Evolutionary conservation across 2,329 filamentous ascomycete genomes (phyloP), one percentile per base, ranked within the genome.

Genomic region (Aureobasidium sp.): DNA sequence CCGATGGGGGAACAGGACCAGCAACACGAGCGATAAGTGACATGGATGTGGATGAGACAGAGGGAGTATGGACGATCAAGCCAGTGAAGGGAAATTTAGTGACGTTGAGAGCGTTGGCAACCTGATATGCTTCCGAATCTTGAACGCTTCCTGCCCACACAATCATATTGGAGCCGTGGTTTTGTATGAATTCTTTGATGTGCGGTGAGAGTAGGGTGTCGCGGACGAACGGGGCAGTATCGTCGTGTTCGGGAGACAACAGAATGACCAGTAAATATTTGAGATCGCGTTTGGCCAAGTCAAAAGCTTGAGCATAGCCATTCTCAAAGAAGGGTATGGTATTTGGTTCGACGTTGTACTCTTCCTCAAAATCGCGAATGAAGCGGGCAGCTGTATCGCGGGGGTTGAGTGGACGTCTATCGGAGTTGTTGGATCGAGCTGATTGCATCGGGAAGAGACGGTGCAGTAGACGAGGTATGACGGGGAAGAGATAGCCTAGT

Each of bases 121-220:
- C 91, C 73, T 97, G 91, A 74, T 95, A 97, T 5, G 93, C 90
- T 76, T 99, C 94, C 3, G 91, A 88, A 72, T 99, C 94, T 66
- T 91, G 85, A 0, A 97, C 88, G 68, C 91, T 96, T 51, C 94
- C 94, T 44, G 88, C 91, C 94, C 94, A 99, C 2, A 99, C 76
- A 39, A 97, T 79, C 34, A 97, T 84, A 70, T 93, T 89, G 74
- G 91, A 91, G 37, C 80, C 75, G 0, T 89, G 84, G 64, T 93
- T 84, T 66, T 85, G 87, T 68, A 97, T 74, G 69, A 91, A 96
- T 6, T 81, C 77, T 12, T 87, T 80, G 3, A 97, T 86, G 47
- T 92, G 87, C 1, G 84, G 83, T 1, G 87, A 82, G 8, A 97
- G 82, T 0, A 99, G 81, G 0, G 91, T 97, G 29, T 96, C 87